phyloP scores from a whole-genome alignment of 1,139 yeast species.

The Kodamaea ohmeri region DNA sequence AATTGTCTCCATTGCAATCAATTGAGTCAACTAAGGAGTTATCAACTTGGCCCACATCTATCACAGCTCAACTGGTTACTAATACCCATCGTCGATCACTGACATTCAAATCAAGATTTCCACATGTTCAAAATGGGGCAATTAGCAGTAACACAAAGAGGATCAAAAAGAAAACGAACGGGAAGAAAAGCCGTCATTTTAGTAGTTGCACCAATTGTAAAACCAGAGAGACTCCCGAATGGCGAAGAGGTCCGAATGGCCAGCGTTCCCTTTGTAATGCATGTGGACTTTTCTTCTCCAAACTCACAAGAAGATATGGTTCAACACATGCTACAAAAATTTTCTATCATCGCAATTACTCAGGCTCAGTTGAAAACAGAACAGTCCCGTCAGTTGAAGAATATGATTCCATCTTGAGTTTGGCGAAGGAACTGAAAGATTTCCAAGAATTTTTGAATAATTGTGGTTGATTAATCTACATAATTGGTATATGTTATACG shows the following conservation, averaged over 20 bases:
- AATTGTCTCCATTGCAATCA: too few species aligned
- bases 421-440: conserved; percentile 1
- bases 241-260: conserved; percentile 31
- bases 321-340: conserved; percentile 15
- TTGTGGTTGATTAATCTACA: background rate
- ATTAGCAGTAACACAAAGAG: too few species aligned
- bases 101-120: too few species aligned
- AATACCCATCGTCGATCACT: too few species aligned
- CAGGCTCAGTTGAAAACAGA: conserved; percentile 12
- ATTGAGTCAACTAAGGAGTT: too few species aligned
- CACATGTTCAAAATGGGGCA: too few species aligned
- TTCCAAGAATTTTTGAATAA: conserved; percentile 1
- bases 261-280: conserved; percentile 24
- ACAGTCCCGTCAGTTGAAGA: conserved; percentile 15
- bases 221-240: conserved; percentile 26
- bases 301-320: conserved; percentile 24
- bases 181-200: conserved; percentile 1
- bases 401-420: conserved; percentile 9
- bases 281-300: conserved; percentile 29
- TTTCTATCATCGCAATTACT: conserved; percentile 11
- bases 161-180: background rate
- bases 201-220: conserved; percentile 22
- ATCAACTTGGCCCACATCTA: too few species aligned
- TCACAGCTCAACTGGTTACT: too few species aligned
- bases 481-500: background rate